These are phyloP conservation scores for Scutellaria minor DNA, from an alignment of 257 asterid genomes.

Conservation along the genomic window DNA sequence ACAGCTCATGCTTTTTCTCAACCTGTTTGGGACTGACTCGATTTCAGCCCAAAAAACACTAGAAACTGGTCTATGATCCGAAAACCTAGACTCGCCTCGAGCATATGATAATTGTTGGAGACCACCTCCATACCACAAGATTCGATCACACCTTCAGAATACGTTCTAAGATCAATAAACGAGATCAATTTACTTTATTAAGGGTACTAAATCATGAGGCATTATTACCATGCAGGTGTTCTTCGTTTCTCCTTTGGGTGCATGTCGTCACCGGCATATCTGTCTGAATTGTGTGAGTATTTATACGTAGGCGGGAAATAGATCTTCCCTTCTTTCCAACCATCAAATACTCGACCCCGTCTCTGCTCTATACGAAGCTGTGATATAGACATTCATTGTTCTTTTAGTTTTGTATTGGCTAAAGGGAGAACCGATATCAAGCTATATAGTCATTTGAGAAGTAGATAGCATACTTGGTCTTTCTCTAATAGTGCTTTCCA, in stretches of 20 bases:
- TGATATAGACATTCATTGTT: constrained; percentile 17
- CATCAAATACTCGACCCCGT: constrained; percentile 84
- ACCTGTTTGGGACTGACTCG: constrained; percentile 70
- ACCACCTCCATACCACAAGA: constrained; percentile 86
- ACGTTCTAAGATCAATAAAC: background rate
- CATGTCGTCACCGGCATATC: constrained; percentile 92
- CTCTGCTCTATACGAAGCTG: constrained; percentile 96
- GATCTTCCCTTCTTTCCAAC: constrained; percentile 96
- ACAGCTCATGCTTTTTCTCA: constrained; percentile 87
- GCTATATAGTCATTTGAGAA: background rate
- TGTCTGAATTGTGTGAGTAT: constrained; percentile 90
- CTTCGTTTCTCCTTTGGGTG: constrained; percentile 95
- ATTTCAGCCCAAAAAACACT: constrained; percentile 92
- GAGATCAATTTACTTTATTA: background rate
- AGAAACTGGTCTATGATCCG: constrained; percentile 95
- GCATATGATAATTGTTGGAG: constrained; percentile 86
- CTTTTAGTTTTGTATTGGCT: constrained; percentile 13
- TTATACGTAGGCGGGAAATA: constrained; percentile 99
- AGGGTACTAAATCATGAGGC: background rate
- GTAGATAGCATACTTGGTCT: constrained; percentile 68
- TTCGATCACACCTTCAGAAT: constrained; percentile 87
- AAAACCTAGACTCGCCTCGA: constrained; percentile 92
- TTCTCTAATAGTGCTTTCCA: constrained; percentile 90
- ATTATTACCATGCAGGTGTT: constrained; percentile 91
- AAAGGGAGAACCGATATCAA: background rate